Base-by-base conservation (phyloP, 345 rosid species). In the Chamaenerion angustifolium region DNA sequence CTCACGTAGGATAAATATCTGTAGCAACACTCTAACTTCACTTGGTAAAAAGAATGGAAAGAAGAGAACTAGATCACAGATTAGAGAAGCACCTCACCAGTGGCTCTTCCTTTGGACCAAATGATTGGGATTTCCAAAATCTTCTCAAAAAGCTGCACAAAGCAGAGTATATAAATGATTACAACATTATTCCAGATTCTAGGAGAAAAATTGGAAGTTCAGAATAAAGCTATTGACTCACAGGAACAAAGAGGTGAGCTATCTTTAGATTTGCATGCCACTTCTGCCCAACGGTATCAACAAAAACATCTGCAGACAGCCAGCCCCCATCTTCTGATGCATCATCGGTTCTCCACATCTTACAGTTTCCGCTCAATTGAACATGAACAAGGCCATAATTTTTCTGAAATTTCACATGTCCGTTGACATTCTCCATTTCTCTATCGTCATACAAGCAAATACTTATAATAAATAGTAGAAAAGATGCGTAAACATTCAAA, bases 71-170 rank as follows among this genome's bases (percentile, higher is more conserved):
- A 42, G 62, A 51, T 37, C 55, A 46, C 19, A 72, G 80, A 31
- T 72, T 66, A 83, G 95, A 76, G 55, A 86, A 79, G 86, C 94
- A 88, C 97, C 94, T 90, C 98, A 83, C 98, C 98, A 56, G 87
- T 76, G 65, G 92, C 98, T 80, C 95, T 90, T 66, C 98, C 98
- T 66, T 81, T 79, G 15, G 73, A 77, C 96, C 96, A 90, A 19
- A 66, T 61, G 61, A 86, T 80, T 50, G 95, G 95, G 58, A 90
- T 90, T 61, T 80, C 94, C 76, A 90, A 58, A 58, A 90, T 76
- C 65, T 94, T 75, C 71, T 90, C 98, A 68, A 86, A 86, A 65
- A 83, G 86, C 95, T 90, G 83, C 63, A 61, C 42, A 56, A 43
- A 37, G 18, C 35, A 57, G 25, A 2, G 46, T 13, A 27, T 27